These are phyloP conservation scores for Phytopythium vexans DNA, from an alignment of 352 stramenopile species.

Conservation along the genomic window DNA sequence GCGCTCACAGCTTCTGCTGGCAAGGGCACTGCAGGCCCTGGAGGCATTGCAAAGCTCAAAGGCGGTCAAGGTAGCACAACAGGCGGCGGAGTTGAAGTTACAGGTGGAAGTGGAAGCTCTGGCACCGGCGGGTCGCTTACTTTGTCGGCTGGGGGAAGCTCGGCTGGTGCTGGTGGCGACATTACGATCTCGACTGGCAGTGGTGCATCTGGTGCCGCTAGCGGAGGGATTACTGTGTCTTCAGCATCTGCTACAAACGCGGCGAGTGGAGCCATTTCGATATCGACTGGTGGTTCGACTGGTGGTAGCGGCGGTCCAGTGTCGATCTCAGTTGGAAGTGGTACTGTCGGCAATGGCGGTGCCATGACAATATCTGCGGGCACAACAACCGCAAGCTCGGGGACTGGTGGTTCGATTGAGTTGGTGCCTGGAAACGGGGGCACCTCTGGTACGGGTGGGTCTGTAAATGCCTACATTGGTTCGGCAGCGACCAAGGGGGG, in stretches of 20 bases:
- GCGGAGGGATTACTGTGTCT: constrained; percentile 34
- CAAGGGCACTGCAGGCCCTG: constrained; percentile 12
- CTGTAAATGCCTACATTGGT: constrained; percentile 31
- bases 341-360: constrained; percentile 26
- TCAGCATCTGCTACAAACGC: constrained; percentile 24
- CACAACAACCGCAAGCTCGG: constrained; percentile 22
- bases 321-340: constrained; percentile 28
- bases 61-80: constrained; percentile 7
- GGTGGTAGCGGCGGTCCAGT: constrained; percentile 38
- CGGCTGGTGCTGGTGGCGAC: constrained; percentile 14
- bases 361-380: constrained; percentile 40
- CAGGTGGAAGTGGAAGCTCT: constrained; percentile 10
- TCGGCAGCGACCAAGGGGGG: constrained; percentile 18
- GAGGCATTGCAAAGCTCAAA: not conserved
- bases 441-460: constrained; percentile 36
- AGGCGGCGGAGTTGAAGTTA: constrained; percentile 11
- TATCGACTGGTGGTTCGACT: constrained; percentile 23
- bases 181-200: constrained; percentile 21
- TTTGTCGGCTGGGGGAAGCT: constrained; percentile 22
- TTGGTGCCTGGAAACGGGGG: constrained; percentile 32
- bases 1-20: constrained; percentile 21
- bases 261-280: constrained; percentile 29
- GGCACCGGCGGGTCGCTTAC: constrained; percentile 4
- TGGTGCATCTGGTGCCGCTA: constrained; percentile 22
- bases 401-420: constrained; percentile 35